Conservation (phyloP, 768 basidiomycete species). For the Leucocoprinus sp. region DNA sequence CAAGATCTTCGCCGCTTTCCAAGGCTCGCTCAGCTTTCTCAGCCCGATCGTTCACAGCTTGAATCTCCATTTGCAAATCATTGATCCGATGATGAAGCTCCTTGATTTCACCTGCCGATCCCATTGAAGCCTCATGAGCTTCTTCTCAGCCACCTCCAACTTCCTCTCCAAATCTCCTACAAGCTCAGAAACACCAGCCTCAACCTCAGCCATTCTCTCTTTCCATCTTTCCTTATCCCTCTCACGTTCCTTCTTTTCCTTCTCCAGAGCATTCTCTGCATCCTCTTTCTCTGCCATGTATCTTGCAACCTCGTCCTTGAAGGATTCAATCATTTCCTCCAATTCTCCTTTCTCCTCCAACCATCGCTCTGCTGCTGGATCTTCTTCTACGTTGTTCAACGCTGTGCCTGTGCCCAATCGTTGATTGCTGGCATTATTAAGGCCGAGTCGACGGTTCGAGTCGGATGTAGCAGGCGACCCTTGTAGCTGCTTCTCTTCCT, state of each 20-base stretch:
- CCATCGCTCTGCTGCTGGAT: slow-evolving; percentile 56
- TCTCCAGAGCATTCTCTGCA: slow-evolving; percentile 37
- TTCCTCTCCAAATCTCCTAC: slow-evolving; percentile 57
- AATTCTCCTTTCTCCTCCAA: slow-evolving; percentile 60
- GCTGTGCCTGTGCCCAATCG: slow-evolving; percentile 47
- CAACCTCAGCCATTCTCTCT: slow-evolving; percentile 62
- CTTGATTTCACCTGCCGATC: slow-evolving; percentile 26
- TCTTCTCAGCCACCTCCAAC: slow-evolving; percentile 42
- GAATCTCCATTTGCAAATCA: slow-evolving; percentile 41
- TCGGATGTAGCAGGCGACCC: slow-evolving; percentile 21
- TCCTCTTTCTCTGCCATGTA: slow-evolving; percentile 38
- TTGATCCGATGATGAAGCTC: slow-evolving; percentile 39
- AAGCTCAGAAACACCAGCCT: slow-evolving; percentile 60
- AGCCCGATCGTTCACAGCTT: slow-evolving; percentile 50
- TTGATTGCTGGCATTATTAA: slow-evolving; percentile 32
- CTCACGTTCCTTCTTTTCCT: slow-evolving; percentile 49
- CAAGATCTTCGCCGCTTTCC: slow-evolving; percentile 59
- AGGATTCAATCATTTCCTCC: slow-evolving; percentile 41
- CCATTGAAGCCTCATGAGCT: slow-evolving; percentile 32
- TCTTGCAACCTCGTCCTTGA: slow-evolving; percentile 42
- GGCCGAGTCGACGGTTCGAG: slow-evolving; percentile 26
- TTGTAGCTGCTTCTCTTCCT: slow-evolving; percentile 36
- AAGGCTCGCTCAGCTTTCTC: slow-evolving; percentile 58
- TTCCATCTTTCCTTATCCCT: slow-evolving; percentile 66
- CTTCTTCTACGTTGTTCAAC: slow-evolving; percentile 57